These are phyloP conservation scores for Russula sp. DNA, from an alignment of 768 basidiomycete species.

Conservation along the genomic window DNA sequence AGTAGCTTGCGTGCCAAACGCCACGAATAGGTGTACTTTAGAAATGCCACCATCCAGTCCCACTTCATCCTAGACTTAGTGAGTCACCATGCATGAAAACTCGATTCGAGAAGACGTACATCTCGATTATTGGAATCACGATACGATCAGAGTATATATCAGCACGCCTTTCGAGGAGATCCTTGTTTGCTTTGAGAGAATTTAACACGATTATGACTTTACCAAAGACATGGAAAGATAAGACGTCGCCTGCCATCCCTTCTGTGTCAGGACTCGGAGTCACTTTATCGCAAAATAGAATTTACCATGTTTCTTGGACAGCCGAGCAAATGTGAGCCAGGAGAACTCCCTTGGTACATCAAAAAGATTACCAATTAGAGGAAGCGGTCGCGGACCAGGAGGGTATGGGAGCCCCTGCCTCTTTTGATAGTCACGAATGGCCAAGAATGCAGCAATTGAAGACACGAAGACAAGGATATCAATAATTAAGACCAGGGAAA, in stretches of 20 bases:
- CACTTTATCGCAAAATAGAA: background rate
- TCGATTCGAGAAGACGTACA: background rate
- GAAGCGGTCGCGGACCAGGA: slow-evolving; percentile 16
- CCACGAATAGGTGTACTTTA: background rate
- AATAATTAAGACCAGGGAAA: background rate
- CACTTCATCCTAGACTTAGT: background rate
- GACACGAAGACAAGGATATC: background rate
- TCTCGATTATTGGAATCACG: background rate
- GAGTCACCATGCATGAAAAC: background rate
- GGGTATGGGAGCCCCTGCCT: slow-evolving; percentile 9
- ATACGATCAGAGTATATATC: slow-evolving; percentile 15
- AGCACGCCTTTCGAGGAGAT: slow-evolving; percentile 11
- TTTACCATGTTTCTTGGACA: slow-evolving; percentile 12
- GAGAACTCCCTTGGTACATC: slow-evolving; percentile 12
- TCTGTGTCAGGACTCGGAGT: background rate
- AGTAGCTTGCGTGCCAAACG: background rate
- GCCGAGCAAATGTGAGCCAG: slow-evolving; percentile 7
- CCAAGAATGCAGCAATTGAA: background rate
- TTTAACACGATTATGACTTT: slow-evolving; percentile 10
- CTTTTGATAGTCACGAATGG: slow-evolving; percentile 1
- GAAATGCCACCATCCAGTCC: background rate
- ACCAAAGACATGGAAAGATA: slow-evolving; percentile 12
- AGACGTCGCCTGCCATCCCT: slow-evolving; percentile 3
- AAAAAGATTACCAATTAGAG: slow-evolving; percentile 15
- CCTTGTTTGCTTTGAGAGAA: slow-evolving; percentile 2